Evolutionary conservation across 2,329 filamentous ascomycete species (phyloP).

Genomic region (Chaetomium globosum): DNA sequence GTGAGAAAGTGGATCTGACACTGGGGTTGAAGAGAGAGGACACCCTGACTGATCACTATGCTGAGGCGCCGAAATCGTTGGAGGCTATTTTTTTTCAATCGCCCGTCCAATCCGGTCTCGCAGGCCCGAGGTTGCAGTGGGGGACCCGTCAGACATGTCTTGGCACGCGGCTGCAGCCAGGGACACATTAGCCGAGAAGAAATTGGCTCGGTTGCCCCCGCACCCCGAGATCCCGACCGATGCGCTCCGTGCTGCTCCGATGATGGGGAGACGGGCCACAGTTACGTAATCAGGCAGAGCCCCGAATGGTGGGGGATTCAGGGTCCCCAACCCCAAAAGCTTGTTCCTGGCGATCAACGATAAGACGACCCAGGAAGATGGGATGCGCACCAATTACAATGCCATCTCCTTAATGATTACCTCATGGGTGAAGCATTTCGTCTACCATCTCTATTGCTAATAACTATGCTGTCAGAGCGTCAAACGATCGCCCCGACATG

Average conservation of each 20-base stretch:
- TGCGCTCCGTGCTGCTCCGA: conserved; percentile 19
- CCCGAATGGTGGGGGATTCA: background rate
- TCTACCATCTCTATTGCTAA: conserved; percentile 16
- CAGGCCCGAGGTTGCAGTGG: conserved; percentile 18
- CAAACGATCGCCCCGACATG: conserved; percentile 18
- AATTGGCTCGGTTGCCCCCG: conserved; percentile 15
- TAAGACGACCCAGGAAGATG: background rate
- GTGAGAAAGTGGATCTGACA: conserved; percentile 28
- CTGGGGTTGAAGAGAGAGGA: conserved; percentile 12
- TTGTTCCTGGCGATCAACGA: conserved; percentile 19
- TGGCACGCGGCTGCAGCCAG: conserved; percentile 16
- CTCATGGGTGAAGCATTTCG: conserved; percentile 3
- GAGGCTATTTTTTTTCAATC: conserved; percentile 21
- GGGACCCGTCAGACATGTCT: conserved; percentile 10
- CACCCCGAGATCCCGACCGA: conserved; percentile 24
- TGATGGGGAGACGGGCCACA: background rate
- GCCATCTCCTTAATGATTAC: background rate
- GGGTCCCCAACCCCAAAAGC: conserved; percentile 14
- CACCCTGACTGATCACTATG: conserved; percentile 2
- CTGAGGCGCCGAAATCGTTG: conserved; percentile 9
- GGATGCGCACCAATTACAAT: conserved; percentile 14
- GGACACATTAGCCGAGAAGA: conserved; percentile 24
- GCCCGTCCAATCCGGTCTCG: conserved; percentile 30
- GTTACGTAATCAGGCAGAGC: conserved; percentile 21
- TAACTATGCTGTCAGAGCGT: conserved; percentile 1